Base-by-base conservation (phyloP, 495 filamentous ascomycete genomes). In the Podospora anserina region DNA sequence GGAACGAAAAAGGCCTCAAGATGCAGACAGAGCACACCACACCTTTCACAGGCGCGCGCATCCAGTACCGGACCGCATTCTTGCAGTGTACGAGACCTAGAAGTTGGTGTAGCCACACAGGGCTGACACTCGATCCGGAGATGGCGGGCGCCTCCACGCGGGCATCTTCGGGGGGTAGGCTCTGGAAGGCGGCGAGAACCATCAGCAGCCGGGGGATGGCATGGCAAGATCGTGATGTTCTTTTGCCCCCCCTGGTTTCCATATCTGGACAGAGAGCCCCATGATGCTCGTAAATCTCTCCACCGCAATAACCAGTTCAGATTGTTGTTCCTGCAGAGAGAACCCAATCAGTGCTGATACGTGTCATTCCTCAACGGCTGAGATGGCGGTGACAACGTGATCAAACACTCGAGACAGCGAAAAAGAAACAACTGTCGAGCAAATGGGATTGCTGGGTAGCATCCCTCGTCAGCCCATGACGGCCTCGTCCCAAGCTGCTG, bases 1-100 rank as follows among this genome's bases (percentile, higher is more conserved):
- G 26, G 26, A 2, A 61, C 59, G 59, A 32, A 61, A 61, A 61
- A 61, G 59, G 23, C 59, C 59, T 61, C 59, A 49, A 49, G 39
- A 61, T 30, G 23, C 16, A 61, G 11, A 61, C 59, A 28, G 26
- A 26, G 23, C 59, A 18, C 30, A 26, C 59, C 59, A 18, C 30
- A 26, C 27, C 16, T 28, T 61, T 28, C 56, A 20, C 56, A 49
- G 39, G 39, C 39, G 39, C 39, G 39, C 39, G 39, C 39, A 49
- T 49, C 39, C 39, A 49, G 15, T 49, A 18, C 39, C 39, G 39
- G 9, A 18, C 55, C 55, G 7, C 55, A 58, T 58, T 58, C 55
- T 26, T 26, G 55, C 55, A 58, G 23, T 18, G 18, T 19, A 56
- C 54, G 54, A 20, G 54, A 56, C 54, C 15, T 20, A 58, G 7